Conservation (phyloP, 169 alveolate genomes). For the Cryptosporidium tyzzeri region DNA sequence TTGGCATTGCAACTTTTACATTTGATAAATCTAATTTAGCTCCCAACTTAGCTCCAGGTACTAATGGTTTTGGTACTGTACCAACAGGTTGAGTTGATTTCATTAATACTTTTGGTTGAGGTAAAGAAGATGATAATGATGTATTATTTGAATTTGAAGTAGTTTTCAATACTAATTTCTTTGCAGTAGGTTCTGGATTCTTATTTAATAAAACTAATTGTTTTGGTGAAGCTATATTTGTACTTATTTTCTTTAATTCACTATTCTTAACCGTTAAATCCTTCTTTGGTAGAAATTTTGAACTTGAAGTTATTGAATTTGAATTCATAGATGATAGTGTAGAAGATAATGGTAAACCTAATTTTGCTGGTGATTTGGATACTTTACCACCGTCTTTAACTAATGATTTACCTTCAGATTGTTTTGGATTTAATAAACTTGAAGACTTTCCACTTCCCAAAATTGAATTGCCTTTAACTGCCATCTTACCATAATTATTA, state of each 20-base stretch:
- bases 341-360: background rate
- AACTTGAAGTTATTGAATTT: background rate
- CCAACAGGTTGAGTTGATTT: background rate
- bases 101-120: background rate
- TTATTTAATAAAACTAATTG: slow-evolving; percentile 8
- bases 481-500: background rate
- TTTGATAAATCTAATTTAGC: slow-evolving; percentile 45
- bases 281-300: background rate
- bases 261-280: background rate
- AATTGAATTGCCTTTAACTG: background rate
- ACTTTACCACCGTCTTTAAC: background rate
- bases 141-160: background rate
- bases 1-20: slow-evolving; percentile 30
- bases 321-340: background rate
- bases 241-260: background rate
- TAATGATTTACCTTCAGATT: background rate
- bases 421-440: background rate
- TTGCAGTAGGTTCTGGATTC: background rate
- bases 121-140: background rate
- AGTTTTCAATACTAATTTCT: slow-evolving; percentile 18
- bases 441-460: slow-evolving; percentile 6
- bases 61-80: background rate
- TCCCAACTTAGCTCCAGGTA: background rate
- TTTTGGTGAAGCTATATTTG: background rate
- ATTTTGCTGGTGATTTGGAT: background rate